A percentile compares a stretch with the other conserved stretches of the same genome.
These are phyloP conservation scores for Oryza nivara DNA, from an alignment of 176 grass and related monocot genomes.

Conservation along the genomic window DNA sequence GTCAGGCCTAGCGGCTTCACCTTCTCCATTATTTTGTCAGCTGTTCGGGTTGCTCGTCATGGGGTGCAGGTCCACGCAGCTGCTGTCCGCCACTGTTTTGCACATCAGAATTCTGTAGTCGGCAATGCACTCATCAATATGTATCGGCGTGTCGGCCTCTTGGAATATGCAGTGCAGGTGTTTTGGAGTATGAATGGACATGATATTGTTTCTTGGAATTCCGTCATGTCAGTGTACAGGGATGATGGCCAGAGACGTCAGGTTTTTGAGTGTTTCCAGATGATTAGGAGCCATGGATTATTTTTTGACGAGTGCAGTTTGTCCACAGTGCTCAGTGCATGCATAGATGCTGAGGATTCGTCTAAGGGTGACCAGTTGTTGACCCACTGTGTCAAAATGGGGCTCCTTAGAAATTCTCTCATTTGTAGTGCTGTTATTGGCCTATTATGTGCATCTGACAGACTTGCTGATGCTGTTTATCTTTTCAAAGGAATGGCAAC, in stretches of 20 bases:
- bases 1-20: conserved; percentile 68
- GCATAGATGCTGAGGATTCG: conserved; percentile 54
- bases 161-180: conserved; percentile 42
- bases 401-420: conserved; percentile 67
- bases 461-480: conserved; percentile 55
- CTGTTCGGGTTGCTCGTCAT: conserved; percentile 36
- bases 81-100: conserved; percentile 47
- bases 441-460: conserved; percentile 68
- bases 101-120: conserved; percentile 42
- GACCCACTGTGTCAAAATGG: conserved; percentile 66
- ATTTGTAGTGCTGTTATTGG: conserved; percentile 71
- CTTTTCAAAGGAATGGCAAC: conserved; percentile 53
- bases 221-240: conserved; percentile 66
- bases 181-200: conserved; percentile 59
- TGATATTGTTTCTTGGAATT: conserved; percentile 77
- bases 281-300: conserved; percentile 56
- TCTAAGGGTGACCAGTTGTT: conserved; percentile 74
- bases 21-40: conserved; percentile 63
- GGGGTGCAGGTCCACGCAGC: conserved; percentile 63
- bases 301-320: conserved; percentile 63
- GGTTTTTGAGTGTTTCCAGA: conserved; percentile 59
- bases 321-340: conserved; percentile 61
- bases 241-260: conserved; percentile 37
- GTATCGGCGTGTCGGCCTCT: conserved; percentile 68
- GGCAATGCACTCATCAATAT: conserved; percentile 72